Evolutionary conservation across 495 filamentous ascomycete species (phyloP).

Genomic region (Amphirosellinia nigrospora): DNA sequence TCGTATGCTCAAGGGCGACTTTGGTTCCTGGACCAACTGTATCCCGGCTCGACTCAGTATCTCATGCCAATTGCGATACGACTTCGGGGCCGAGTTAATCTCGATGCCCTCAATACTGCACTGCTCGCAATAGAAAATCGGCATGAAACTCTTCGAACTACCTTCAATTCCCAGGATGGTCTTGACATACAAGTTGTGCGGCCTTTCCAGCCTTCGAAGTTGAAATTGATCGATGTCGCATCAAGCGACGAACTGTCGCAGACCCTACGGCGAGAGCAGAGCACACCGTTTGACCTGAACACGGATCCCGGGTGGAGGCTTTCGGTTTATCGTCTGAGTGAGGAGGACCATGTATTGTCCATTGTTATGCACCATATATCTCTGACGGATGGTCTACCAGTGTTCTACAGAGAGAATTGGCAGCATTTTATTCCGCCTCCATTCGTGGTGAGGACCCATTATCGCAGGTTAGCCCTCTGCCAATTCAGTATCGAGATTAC

Average conservation of each 20-base stretch:
- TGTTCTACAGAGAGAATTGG: conserved; percentile 17
- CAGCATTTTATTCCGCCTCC: conserved; percentile 1
- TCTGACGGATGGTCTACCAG: conserved; percentile 26
- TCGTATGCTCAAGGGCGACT: neutral
- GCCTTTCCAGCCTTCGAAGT: neutral
- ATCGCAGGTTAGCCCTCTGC: neutral
- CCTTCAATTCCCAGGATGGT: conserved; percentile 13
- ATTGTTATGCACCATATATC: conserved; percentile 30
- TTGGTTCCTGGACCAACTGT: conserved; percentile 19
- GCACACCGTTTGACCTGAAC: conserved; percentile 15
- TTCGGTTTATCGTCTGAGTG: neutral
- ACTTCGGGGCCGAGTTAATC: conserved; percentile 12
- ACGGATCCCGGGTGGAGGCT: conserved; percentile 25
- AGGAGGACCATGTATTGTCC: conserved; percentile 23
- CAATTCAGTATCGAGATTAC: conserved; percentile 12
- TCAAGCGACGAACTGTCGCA: neutral
- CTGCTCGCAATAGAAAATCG: conserved; percentile 22
- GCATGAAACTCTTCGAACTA: conserved; percentile 26
- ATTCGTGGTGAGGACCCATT: neutral
- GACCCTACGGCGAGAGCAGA: neutral
- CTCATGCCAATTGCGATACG: conserved; percentile 18
- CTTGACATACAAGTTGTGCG: conserved; percentile 9
- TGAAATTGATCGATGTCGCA: neutral
- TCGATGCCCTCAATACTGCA: conserved; percentile 14
- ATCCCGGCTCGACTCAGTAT: conserved; percentile 24